Conservation (phyloP, 2,329 filamentous ascomycete genomes). For the Dothistroma pini region DNA sequence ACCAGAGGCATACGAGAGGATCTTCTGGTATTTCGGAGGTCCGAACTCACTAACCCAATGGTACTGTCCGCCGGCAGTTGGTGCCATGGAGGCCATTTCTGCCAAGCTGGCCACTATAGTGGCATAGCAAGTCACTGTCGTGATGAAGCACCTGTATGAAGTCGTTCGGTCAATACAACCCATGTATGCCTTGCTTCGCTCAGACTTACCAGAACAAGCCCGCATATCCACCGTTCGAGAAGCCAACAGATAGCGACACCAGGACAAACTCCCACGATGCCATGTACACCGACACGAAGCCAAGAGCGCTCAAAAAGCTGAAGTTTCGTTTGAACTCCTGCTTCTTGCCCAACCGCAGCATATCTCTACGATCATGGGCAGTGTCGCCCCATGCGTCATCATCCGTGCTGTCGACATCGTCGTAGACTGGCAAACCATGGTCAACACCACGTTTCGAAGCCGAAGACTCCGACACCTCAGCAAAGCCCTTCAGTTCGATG, state of each 20-base stretch:
- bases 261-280: slow-evolving; percentile 32
- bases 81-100: slow-evolving; percentile 36
- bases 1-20: slow-evolving; percentile 23
- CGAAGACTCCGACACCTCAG: neutral
- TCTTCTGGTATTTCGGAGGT: slow-evolving; percentile 33
- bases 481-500: slow-evolving; percentile 3
- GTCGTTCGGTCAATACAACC: neutral
- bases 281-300: slow-evolving; percentile 35
- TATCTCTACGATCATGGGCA: slow-evolving; percentile 22
- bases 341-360: slow-evolving; percentile 32
- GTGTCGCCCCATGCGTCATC: slow-evolving; percentile 13
- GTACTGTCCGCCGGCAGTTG: slow-evolving; percentile 31
- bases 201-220: slow-evolving; percentile 30
- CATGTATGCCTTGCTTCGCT: neutral
- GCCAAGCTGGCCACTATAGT: slow-evolving; percentile 31
- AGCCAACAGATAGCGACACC: slow-evolving; percentile 29
- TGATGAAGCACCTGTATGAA: slow-evolving; percentile 27
- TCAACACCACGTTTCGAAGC: neutral
- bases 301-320: slow-evolving; percentile 27
- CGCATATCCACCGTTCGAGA: slow-evolving; percentile 33
- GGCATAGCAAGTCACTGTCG: slow-evolving; percentile 28
- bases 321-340: slow-evolving; percentile 32
- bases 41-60: slow-evolving; percentile 36
- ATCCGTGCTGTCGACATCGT: slow-evolving; percentile 9
- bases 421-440: slow-evolving; percentile 4